These are phyloP conservation scores for Aspergillus pseudoterreus DNA, from an alignment of 2,329 filamentous ascomycete genomes.

Conservation along the genomic window DNA sequence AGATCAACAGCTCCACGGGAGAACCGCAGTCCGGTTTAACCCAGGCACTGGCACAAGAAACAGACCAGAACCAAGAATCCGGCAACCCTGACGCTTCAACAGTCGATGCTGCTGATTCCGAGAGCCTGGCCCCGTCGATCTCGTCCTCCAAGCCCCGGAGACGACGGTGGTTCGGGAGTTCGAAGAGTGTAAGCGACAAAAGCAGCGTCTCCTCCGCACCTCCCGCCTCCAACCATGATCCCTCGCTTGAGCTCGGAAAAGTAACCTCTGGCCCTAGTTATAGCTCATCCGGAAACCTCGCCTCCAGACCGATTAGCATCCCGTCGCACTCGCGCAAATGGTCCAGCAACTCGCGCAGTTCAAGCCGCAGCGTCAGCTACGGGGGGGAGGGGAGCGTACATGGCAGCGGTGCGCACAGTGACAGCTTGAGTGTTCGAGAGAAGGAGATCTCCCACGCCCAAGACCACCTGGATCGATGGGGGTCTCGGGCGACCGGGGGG, in stretches of 20 bases:
- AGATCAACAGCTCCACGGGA: conserved; percentile 52
- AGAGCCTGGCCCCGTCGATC: conserved; percentile 25
- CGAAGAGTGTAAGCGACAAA: conserved; percentile 29
- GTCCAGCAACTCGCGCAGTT: conserved; percentile 21
- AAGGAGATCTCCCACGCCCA: conserved; percentile 37
- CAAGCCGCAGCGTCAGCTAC: conserved; percentile 15
- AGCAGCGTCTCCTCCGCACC: conserved; percentile 19
- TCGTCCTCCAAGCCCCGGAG: conserved; percentile 26
- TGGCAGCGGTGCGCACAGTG: conserved; percentile 25
- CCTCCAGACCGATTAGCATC: conserved; percentile 30
- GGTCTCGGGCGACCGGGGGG: conserved; percentile 53
- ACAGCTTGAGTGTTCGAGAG: conserved; percentile 33
- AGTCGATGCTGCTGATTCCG: conserved; percentile 23
- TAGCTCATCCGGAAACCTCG: conserved; percentile 14
- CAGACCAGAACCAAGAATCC: conserved; percentile 16
- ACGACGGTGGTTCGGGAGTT: conserved; percentile 37
- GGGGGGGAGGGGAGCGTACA: conserved; percentile 19
- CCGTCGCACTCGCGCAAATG: conserved; percentile 22
- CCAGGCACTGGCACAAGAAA: conserved; percentile 22
- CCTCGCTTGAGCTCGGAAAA: conserved; percentile 20
- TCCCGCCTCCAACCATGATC: conserved; percentile 16
- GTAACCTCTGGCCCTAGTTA: conserved; percentile 19
- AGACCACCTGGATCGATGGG: conserved; percentile 50
- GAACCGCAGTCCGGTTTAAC: conserved; percentile 36
- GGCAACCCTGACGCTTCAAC: conserved; percentile 16